Conservation (phyloP, 2,329 filamentous ascomycete genomes). For the Aspergillus versicolor region DNA sequence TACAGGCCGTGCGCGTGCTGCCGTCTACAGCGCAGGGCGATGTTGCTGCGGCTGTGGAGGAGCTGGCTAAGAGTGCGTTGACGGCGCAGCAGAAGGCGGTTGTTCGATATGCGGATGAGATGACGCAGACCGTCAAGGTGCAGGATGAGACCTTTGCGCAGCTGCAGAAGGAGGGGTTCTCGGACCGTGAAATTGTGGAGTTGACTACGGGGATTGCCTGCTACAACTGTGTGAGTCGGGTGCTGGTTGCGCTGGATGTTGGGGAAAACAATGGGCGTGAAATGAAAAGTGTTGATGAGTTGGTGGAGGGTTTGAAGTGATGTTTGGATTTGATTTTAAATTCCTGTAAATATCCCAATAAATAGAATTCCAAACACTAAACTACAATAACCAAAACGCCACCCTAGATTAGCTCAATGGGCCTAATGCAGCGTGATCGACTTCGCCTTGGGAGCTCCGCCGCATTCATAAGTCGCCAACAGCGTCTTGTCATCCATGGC, state of each 20-base stretch:
- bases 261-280: constrained; percentile 49
- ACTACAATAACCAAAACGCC: neutral
- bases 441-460: constrained; percentile 25
- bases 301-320: constrained; percentile 49
- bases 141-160: constrained; percentile 64
- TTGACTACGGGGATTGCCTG: constrained; percentile 80
- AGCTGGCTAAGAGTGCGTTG: constrained; percentile 42
- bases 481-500: constrained; percentile 23
- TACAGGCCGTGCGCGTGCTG: constrained; percentile 56
- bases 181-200: constrained; percentile 75
- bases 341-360: constrained; percentile 1
- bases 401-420: neutral
- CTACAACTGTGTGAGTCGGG: constrained; percentile 86
- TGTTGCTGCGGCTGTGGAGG: constrained; percentile 39
- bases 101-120: constrained; percentile 74
- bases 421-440: constrained; percentile 16
- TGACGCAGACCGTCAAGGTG: constrained; percentile 73
- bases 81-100: constrained; percentile 66
- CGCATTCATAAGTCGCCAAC: constrained; percentile 31
- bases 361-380: neutral
- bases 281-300: constrained; percentile 67
- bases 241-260: constrained; percentile 77
- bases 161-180: constrained; percentile 60
- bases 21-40: constrained; percentile 46
- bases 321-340: neutral